These are phyloP conservation scores for Wickerhamomyces rabaulensis DNA, from an alignment of 805 yeast species.

Conservation along the genomic window DNA sequence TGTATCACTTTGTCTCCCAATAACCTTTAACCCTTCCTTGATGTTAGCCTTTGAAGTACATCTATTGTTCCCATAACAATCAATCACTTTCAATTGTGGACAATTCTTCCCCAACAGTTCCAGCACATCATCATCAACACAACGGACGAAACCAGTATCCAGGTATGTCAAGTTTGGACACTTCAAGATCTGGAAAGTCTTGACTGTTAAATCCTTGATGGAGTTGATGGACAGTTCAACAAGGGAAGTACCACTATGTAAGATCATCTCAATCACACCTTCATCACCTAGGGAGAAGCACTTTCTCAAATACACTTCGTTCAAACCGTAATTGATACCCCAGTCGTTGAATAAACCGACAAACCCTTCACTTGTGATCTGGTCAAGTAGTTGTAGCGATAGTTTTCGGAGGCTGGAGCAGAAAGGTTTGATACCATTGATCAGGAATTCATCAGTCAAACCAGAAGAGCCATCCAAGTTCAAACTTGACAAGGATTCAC, in stretches of 20 bases:
- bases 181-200: constrained; percentile 44
- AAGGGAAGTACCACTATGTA: constrained; percentile 60
- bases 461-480: constrained; percentile 68
- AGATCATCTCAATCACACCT: constrained; percentile 52
- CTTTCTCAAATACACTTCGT: constrained; percentile 54
- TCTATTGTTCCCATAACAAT: constrained; percentile 76
- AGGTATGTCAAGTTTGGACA: constrained; percentile 58
- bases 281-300: constrained; percentile 62
- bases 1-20: constrained; percentile 72
- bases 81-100: constrained; percentile 57
- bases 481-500: constrained; percentile 53
- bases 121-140: constrained; percentile 66
- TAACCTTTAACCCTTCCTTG: constrained; percentile 51
- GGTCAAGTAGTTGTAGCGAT: constrained; percentile 55
- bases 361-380: constrained; percentile 66
- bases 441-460: constrained; percentile 58
- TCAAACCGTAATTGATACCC: constrained; percentile 51
- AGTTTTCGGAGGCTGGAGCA: constrained; percentile 52
- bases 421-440: constrained; percentile 54
- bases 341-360: constrained; percentile 52
- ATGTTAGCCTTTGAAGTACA: constrained; percentile 52
- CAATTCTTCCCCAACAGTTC: constrained; percentile 53
- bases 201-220: constrained; percentile 47
- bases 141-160: constrained; percentile 77
- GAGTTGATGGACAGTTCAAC: constrained; percentile 74